phyloP scores from a whole-genome alignment of 208 protist genomes.

The Acanthamoeba royreba region DNA sequence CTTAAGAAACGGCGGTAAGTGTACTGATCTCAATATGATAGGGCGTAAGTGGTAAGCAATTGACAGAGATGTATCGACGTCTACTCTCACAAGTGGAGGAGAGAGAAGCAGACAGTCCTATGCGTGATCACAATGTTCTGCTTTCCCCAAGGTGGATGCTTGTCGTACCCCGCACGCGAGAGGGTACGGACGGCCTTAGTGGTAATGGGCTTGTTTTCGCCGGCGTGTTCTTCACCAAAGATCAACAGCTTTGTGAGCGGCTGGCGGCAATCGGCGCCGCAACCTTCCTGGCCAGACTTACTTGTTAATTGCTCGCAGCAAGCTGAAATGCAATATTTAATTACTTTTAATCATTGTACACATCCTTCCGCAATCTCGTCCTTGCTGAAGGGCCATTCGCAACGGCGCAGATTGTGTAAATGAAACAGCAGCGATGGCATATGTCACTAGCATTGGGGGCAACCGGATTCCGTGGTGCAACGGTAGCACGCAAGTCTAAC shows the following conservation, averaged over 20 bases:
- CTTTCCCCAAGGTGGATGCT: background rate
- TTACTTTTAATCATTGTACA: too few species aligned
- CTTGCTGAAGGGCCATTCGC: too few species aligned
- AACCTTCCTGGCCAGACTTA: background rate
- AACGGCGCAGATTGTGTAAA: too few species aligned
- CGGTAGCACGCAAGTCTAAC: too few species aligned
- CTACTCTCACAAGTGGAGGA: background rate
- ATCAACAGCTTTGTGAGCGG: background rate
- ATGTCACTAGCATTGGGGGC: too few species aligned
- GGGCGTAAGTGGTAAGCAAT: background rate
- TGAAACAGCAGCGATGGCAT: too few species aligned
- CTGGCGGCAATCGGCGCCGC: background rate
- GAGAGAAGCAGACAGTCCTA: background rate
- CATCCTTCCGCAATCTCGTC: too few species aligned
- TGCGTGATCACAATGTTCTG: constrained; percentile 9
- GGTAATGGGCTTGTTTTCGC: background rate
- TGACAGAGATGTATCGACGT: background rate
- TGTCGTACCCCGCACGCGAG: background rate
- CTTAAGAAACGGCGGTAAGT: too few species aligned
- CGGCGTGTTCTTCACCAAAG: background rate
- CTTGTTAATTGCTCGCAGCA: too few species aligned
- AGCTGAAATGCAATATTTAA: too few species aligned
- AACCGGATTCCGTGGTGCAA: too few species aligned
- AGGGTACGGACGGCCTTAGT: background rate
- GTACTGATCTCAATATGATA: background rate